phyloP scores from a whole-genome alignment of 1,284 basidiomycete genomes.

The Leccinum pachyderme region DNA sequence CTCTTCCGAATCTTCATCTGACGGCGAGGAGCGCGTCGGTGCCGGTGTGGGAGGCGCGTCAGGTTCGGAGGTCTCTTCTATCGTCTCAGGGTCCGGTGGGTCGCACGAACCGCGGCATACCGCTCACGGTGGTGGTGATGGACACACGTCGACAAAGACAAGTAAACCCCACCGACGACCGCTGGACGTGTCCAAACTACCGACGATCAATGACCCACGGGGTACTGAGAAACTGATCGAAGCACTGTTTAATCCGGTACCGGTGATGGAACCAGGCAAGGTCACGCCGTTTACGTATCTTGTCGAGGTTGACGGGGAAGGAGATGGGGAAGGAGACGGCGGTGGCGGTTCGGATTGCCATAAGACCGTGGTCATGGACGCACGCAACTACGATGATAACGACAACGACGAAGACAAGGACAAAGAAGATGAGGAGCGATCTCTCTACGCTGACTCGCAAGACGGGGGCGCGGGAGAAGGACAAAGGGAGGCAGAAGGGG shows the following conservation, averaged over 20 bases:
- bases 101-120: constrained; percentile 3
- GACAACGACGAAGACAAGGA: neutral
- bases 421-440: constrained; percentile 21
- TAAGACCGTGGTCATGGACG: neutral
- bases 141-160: constrained; percentile 8
- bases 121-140: neutral
- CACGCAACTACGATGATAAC: neutral
- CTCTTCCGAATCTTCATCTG: constrained; percentile 32
- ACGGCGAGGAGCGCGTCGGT: neutral
- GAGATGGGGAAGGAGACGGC: constrained; percentile 14
- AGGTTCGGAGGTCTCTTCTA: constrained; percentile 26
- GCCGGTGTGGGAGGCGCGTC: constrained; percentile 32
- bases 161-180: constrained; percentile 26
- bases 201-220: constrained; percentile 51
- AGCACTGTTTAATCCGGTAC: constrained; percentile 70
- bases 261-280: constrained; percentile 41
- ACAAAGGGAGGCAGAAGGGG: constrained; percentile 6
- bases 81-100: constrained; percentile 15
- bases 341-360: constrained; percentile 5
- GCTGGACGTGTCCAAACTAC: constrained; percentile 49
- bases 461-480: constrained; percentile 19
- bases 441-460: constrained; percentile 25
- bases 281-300: constrained; percentile 63
- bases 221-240: constrained; percentile 73
- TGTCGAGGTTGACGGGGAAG: constrained; percentile 29